These are phyloP conservation scores for Pseudogymnoascus sp. DNA, from an alignment of 2,329 filamentous ascomycete genomes.

Conservation along the genomic window DNA sequence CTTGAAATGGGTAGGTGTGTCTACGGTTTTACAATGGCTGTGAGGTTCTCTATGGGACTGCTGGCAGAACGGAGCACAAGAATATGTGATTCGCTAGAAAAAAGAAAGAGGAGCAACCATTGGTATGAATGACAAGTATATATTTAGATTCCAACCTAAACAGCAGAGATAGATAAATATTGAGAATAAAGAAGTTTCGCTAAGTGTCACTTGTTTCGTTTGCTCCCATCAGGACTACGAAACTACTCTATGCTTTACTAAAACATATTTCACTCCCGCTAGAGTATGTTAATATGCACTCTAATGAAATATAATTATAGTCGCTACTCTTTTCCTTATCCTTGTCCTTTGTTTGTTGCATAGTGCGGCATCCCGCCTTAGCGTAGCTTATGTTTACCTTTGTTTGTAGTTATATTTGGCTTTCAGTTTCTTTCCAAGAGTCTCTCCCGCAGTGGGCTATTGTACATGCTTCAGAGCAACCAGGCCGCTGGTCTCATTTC, in stretches of 20 bases:
- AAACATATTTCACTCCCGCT: not conserved
- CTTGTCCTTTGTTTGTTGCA: not conserved
- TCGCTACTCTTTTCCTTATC: not conserved
- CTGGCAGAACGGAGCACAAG: not conserved
- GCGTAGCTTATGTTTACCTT: not conserved
- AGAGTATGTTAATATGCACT: not conserved
- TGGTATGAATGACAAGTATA: not conserved
- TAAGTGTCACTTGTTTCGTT: not conserved
- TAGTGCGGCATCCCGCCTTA: not conserved
- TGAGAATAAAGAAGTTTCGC: not conserved
- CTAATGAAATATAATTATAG: not conserved
- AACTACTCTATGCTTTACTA: no score
- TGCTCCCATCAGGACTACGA: no score
- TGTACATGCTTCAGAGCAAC: not conserved
- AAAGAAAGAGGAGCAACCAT: not conserved
- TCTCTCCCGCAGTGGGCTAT: not conserved
- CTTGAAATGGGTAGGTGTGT: not conserved
- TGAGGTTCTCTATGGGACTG: not conserved
- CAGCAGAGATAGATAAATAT: not conserved
- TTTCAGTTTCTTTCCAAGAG: not conserved
- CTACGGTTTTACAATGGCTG: not conserved
- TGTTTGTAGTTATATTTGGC: not conserved
- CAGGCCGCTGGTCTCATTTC: not conserved
- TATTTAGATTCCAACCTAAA: not conserved
- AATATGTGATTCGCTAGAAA: not conserved